Percentiles rank a stretch among this genome's conserved stretches.
phyloP scores from a whole-genome alignment of 768 basidiomycete genomes.

The Nevesoporus exiguus region DNA sequence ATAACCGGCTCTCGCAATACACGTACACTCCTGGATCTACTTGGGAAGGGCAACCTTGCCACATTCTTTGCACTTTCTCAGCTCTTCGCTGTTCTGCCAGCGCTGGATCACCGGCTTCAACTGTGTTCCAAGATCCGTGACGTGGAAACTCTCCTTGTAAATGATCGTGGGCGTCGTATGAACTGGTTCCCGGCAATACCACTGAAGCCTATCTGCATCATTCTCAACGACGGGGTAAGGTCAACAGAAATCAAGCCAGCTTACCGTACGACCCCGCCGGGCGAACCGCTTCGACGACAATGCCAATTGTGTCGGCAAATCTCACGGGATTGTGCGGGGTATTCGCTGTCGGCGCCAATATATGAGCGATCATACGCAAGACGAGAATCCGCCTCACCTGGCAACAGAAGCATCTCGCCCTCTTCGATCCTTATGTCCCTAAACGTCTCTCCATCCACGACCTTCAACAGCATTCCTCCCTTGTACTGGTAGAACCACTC shows the following conservation, averaged over 20 bases:
- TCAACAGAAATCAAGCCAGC: conserved; percentile 14
- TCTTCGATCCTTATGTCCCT: conserved; percentile 87
- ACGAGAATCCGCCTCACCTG: conserved; percentile 51
- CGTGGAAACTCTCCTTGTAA: conserved; percentile 81
- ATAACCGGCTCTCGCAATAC: background rate
- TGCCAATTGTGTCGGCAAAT: conserved; percentile 84
- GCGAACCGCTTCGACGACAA: conserved; percentile 85
- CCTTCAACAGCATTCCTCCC: conserved; percentile 86
- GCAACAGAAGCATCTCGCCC: conserved; percentile 95
- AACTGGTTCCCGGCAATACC: conserved; percentile 74
- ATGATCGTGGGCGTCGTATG: conserved; percentile 73
- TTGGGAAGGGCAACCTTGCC: conserved; percentile 60
- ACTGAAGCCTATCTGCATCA: conserved; percentile 77
- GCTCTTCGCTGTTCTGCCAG: conserved; percentile 67
- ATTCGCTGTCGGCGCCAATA: conserved; percentile 54
- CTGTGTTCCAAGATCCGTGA: conserved; percentile 88
- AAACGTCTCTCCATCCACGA: conserved; percentile 77
- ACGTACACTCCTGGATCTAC: conserved; percentile 25
- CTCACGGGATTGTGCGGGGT: conserved; percentile 96
- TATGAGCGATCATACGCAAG: background rate
- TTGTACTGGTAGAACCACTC: conserved; percentile 99
- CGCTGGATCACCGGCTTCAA: conserved; percentile 86
- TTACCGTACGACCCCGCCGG: conserved; percentile 72
- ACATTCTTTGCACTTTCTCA: conserved; percentile 71
- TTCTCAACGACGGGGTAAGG: background rate